Conservation (phyloP, 352 stramenopile genomes). For the Globisporangium nunn region DNA sequence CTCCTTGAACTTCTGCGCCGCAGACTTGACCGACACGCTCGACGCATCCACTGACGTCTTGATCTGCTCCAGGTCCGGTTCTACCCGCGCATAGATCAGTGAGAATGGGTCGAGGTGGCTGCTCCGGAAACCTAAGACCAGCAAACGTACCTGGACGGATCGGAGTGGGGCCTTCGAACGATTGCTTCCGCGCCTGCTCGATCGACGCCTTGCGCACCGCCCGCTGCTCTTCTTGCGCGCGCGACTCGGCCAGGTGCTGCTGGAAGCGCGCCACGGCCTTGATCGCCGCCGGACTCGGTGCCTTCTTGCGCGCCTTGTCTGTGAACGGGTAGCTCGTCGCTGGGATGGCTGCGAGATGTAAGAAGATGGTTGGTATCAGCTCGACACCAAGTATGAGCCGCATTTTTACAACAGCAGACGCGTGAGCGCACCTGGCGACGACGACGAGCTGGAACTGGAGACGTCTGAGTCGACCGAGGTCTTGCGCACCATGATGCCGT, state of each 20-base stretch:
- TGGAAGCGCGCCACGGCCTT: constrained; percentile 52
- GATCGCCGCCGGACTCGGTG: constrained; percentile 30
- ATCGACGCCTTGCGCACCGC: constrained; percentile 25
- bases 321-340: constrained; percentile 61
- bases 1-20: constrained; percentile 52
- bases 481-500: constrained; percentile 46
- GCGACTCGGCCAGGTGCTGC: constrained; percentile 39
- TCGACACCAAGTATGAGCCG: too few relatives aligned
- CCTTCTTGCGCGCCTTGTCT: constrained; percentile 36
- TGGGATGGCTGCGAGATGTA: constrained; percentile 2
- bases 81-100: constrained; percentile 8
- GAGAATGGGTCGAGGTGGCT: neutral
- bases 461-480: constrained; percentile 12
- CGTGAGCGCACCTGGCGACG: constrained; percentile 9
- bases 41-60: constrained; percentile 44
- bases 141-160: neutral
- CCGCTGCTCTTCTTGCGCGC: constrained; percentile 22
- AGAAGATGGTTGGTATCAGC: neutral
- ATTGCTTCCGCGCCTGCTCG: constrained; percentile 25
- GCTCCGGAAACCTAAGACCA: too few relatives aligned
- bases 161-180: constrained; percentile 2
- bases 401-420: too few relatives aligned
- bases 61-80: constrained; percentile 49
- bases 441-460: constrained; percentile 6
- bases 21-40: constrained; percentile 42